These are phyloP conservation scores for Penicillium cosmopolitanum DNA, from an alignment of 495 filamentous ascomycete genomes.

Conservation along the genomic window DNA sequence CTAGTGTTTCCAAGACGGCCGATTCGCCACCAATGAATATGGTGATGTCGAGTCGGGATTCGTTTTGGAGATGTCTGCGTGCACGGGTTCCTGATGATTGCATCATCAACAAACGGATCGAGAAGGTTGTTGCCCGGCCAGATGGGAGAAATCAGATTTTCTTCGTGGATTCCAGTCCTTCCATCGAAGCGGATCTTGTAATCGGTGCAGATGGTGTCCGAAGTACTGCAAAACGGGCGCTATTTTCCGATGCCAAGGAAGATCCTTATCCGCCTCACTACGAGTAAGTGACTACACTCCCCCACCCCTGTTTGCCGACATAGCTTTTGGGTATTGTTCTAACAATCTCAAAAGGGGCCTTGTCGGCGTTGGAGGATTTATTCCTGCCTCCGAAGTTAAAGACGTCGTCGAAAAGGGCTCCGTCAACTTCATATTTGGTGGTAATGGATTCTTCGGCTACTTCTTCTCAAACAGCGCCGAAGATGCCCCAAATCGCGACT, in stretches of 20 bases:
- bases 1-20: slow-evolving; percentile 24
- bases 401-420: slow-evolving; percentile 1
- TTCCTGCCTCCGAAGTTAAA: slow-evolving; percentile 4
- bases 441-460: slow-evolving; percentile 15
- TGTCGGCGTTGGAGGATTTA: slow-evolving; percentile 12
- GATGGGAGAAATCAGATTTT: slow-evolving; percentile 11
- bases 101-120: slow-evolving; percentile 13
- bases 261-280: slow-evolving; percentile 16
- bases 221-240: slow-evolving; percentile 13
- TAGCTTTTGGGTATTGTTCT: neutral
- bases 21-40: slow-evolving; percentile 20
- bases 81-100: slow-evolving; percentile 7
- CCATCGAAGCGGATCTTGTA: slow-evolving; percentile 14
- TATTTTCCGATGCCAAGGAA: slow-evolving; percentile 4
- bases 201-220: slow-evolving; percentile 27
- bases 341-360: slow-evolving; percentile 7
- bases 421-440: slow-evolving; percentile 13
- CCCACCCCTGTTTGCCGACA: neutral
- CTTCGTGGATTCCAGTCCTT: slow-evolving; percentile 11
- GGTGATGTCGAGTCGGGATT: slow-evolving; percentile 13
- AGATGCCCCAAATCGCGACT: neutral
- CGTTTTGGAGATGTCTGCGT: slow-evolving; percentile 15
- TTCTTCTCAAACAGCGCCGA: slow-evolving; percentile 10
- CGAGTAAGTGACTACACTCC: slow-evolving; percentile 5
- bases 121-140: neutral